Percentiles rank a stretch among this genome's conserved stretches.
phyloP scores from a whole-genome alignment of 768 basidiomycete genomes.

The Peribolospora baueri region DNA sequence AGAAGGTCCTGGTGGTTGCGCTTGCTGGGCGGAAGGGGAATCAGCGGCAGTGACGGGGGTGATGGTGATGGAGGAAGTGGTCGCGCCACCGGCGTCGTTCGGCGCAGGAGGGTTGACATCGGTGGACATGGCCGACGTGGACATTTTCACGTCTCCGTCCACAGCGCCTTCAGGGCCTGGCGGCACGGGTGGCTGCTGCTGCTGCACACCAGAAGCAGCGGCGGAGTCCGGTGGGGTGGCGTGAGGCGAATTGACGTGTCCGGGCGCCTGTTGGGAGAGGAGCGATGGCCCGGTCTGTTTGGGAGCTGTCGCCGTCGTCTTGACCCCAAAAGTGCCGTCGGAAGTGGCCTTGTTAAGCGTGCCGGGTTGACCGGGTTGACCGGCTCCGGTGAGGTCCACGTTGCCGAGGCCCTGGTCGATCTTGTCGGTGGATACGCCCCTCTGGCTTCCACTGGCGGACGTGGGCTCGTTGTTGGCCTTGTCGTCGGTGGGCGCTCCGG shows the following conservation, averaged over 20 bases:
- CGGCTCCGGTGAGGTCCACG: conserved; percentile 21
- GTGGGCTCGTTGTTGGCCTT: conserved; percentile 15
- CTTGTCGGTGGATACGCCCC: conserved; percentile 15
- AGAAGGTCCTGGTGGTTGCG: too few relatives aligned
- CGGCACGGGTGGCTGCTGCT: too few relatives aligned
- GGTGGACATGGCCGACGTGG: conserved; percentile 16
- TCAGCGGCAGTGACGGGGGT: too few relatives aligned
- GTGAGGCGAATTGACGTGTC: not conserved
- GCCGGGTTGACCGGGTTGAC: not conserved
- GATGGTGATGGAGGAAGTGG: too few relatives aligned
- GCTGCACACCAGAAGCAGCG: not conserved
- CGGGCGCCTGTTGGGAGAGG: conserved; percentile 13
- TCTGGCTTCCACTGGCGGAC: conserved; percentile 16
- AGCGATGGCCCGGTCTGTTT: conserved; percentile 13
- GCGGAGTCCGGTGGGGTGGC: too few relatives aligned
- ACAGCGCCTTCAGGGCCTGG: not conserved
- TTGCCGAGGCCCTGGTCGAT: conserved; percentile 32
- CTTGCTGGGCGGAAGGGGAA: too few relatives aligned
- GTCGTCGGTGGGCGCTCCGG: too few relatives aligned
- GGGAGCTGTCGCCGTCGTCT: conserved; percentile 11
- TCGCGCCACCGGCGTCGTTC: too few relatives aligned
- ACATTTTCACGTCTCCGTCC: conserved; percentile 11
- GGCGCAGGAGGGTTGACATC: conserved; percentile 10
- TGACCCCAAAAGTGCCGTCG: conserved; percentile 7
- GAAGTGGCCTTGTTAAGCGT: not conserved